Conservation (phyloP, 805 yeast genomes). For the Tetrapisispora nanseiensis region DNA sequence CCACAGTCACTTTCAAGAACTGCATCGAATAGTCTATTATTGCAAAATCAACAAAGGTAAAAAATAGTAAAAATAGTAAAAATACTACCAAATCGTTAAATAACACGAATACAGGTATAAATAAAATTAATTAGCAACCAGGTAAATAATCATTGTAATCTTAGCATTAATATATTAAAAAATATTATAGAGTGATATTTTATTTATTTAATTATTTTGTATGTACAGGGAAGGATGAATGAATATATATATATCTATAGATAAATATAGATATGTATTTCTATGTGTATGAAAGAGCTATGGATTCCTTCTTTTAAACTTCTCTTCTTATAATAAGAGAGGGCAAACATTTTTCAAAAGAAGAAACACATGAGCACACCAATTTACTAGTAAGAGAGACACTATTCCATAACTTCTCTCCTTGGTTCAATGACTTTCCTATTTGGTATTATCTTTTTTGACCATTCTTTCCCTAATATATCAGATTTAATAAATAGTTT, state of each 20-base stretch:
- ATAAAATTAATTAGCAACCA: neutral
- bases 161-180: neutral
- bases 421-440: conserved; percentile 19
- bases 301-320: too few species aligned
- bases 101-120: neutral
- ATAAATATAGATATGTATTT: too few species aligned
- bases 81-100: too few species aligned
- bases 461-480: conserved; percentile 29
- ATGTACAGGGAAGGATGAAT: neutral
- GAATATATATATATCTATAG: neutral
- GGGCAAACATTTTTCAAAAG: too few species aligned
- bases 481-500: conserved; percentile 73
- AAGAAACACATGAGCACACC: too few species aligned
- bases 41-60: neutral
- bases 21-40: conserved; percentile 10
- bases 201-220: neutral
- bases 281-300: neutral
- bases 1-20: conserved; percentile 13
- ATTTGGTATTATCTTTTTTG: conserved; percentile 5
- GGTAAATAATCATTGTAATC: neutral
- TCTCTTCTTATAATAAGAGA: neutral
- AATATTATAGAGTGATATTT: neutral
- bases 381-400: neutral
- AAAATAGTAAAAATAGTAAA: neutral
- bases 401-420: conserved; percentile 17